Base-by-base conservation (phyloP, 2,329 filamentous ascomycete species). In the Dothiorella sarmentorum region DNA sequence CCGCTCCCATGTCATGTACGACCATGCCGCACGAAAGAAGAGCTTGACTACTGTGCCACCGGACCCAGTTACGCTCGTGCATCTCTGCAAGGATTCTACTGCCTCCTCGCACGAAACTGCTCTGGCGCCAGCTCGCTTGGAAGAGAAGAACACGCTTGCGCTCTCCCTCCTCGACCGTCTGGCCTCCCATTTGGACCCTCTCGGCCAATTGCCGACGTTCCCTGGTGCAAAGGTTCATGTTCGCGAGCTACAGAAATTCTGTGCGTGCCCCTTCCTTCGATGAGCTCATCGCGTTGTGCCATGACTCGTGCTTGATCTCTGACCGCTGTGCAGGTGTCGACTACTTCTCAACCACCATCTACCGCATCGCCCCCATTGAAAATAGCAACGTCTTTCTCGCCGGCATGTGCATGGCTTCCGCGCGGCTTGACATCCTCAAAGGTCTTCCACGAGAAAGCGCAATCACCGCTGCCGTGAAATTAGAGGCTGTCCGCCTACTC, bases 1-100 rank as follows among this genome's bases (percentile, higher is more conserved):
- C 31, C 47, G 47, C 31, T 52, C 47, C 18, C 47, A 52, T 38
- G 47, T 52, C 20, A 52, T 52, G 47, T 52, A 52, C 31, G 47
- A 52, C 22, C 47, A 52, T 18, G 47, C 47, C 18, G 47, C 47
- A 31, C 47, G 47, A 3, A 52, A 52, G 31, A 52, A 52, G 31
- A 37, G 18, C 29, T 26, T 18, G 31, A 10, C 31, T 31, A 9
- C 15, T 7, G 31, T n/a, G 20, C 7, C n/a, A 6, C 31, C 15
- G 18, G 45, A 51, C 29, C 29, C 33, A 2, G 22, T 52, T 15
- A 17, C 47, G 13, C 29, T 52, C 33, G 47, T 52, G 47, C 47
- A 52, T n/a, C 47, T 52, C 33, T 52, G 13, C 47, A 37, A 38
- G 31, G 13, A 38, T n/a, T 7, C 40, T 43, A 5, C 40, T 13